A percentile compares a stretch with the other conserved stretches of the same genome.
phyloP scores from a whole-genome alignment of 2,329 filamentous ascomycete species.

The Ophiosphaerella korrae region DNA sequence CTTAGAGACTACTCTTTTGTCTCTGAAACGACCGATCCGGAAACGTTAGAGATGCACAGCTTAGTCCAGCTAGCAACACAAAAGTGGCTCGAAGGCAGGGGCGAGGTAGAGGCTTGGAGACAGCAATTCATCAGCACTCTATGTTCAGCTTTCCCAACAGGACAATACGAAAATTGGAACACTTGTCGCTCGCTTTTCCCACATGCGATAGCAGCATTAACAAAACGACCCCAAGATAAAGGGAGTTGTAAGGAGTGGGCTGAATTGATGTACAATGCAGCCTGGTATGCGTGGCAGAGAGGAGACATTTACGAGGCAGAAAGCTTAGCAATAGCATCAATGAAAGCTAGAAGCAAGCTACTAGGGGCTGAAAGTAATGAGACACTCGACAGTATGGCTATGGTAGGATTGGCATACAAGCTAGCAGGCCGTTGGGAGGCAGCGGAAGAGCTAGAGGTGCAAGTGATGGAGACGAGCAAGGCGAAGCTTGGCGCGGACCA shows the following conservation, averaged over 20 bases:
- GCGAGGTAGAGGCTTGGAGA: conserved; percentile 35
- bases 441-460: conserved; percentile 14
- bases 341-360: neutral
- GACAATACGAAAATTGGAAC: conserved; percentile 8
- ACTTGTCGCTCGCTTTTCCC: conserved; percentile 5
- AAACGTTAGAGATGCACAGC: conserved; percentile 50
- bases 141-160: conserved; percentile 8
- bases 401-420: neutral
- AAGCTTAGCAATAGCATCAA: neutral
- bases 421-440: conserved; percentile 9
- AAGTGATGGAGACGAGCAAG: conserved; percentile 2
- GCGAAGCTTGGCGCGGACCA: conserved; percentile 1
- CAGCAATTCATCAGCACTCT: conserved; percentile 9
- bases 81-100: conserved; percentile 16
- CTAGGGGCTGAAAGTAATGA: neutral
- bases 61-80: conserved; percentile 48
- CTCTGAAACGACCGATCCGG: conserved; percentile 15
- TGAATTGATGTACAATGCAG: conserved; percentile 7
- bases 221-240: neutral
- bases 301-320: conserved; percentile 2
- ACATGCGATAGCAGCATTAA: conserved; percentile 7
- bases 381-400: neutral
- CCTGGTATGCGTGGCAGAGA: conserved; percentile 7
- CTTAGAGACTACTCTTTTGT: conserved; percentile 50
- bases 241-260: conserved; percentile 5